These are phyloP conservation scores for Calonectria fujianensis DNA, from an alignment of 2,329 filamentous ascomycete species.

Conservation along the genomic window DNA sequence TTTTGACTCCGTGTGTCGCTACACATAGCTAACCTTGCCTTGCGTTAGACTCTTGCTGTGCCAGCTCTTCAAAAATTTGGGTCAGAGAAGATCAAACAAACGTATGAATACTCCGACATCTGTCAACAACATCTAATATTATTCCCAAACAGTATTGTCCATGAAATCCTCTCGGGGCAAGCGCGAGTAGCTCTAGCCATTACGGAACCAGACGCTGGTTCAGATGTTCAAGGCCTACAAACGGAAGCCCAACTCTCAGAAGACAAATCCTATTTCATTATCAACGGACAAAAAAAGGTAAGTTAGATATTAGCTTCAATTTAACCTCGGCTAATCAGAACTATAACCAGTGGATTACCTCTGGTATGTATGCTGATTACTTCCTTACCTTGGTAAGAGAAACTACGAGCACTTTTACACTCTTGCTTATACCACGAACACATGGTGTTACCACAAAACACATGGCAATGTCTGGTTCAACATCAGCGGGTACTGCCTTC, in stretches of 20 bases:
- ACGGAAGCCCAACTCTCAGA: slow-evolving; percentile 29
- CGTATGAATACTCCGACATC: neutral
- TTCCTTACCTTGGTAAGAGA: slow-evolving; percentile 33
- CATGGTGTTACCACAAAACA: slow-evolving; percentile 34
- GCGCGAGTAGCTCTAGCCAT: slow-evolving; percentile 32
- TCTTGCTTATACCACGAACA: slow-evolving; percentile 22
- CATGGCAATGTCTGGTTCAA: slow-evolving; percentile 35
- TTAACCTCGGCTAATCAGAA: neutral
- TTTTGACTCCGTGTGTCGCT: too few relatives aligned
- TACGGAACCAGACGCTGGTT: slow-evolving; percentile 35
- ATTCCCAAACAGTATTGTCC: slow-evolving; percentile 8
- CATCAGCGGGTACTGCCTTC: slow-evolving; percentile 28
- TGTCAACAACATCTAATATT: too few relatives aligned
- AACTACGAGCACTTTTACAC: slow-evolving; percentile 8
- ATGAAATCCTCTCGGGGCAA: slow-evolving; percentile 24
- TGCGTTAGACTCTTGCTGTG: slow-evolving; percentile 21
- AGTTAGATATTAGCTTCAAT: neutral
- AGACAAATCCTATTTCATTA: slow-evolving; percentile 24
- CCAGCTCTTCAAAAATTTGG: slow-evolving; percentile 32
- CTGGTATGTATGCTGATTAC: slow-evolving; percentile 38
- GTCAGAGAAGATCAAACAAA: slow-evolving; percentile 23
- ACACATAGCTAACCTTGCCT: neutral
- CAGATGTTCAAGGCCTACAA: slow-evolving; percentile 34
- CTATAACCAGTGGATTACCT: slow-evolving; percentile 34
- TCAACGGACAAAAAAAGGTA: slow-evolving; percentile 38